Evolutionary conservation across 164 flowering plant species (phyloP).

Genomic region (Euptelea pleiosperma): DNA sequence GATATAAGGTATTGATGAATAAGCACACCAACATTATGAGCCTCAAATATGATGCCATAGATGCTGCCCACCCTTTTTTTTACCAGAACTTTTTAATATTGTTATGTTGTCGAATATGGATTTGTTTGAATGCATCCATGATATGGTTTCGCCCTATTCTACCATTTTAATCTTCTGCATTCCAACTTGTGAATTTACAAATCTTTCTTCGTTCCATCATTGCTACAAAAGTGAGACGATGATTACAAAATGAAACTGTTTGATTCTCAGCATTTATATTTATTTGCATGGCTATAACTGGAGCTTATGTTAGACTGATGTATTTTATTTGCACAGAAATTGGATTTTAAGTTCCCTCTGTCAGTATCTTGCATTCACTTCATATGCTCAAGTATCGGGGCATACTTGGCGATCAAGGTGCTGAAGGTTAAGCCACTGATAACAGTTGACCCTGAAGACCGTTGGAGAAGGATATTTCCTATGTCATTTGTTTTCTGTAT

Average conservation of each 20-base stretch:
- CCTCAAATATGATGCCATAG: too few relatives aligned
- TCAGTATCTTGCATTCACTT: slow-evolving; percentile 91
- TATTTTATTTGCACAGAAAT: slow-evolving; percentile 49
- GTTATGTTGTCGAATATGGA: too few relatives aligned
- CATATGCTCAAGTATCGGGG: slow-evolving; percentile 91
- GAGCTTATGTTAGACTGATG: slow-evolving; percentile 1
- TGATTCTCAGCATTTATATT: neutral
- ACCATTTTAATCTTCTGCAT: too few relatives aligned
- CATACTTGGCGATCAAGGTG: slow-evolving; percentile 75
- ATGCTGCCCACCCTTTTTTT: too few relatives aligned
- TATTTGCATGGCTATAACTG: neutral
- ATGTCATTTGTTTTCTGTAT: slow-evolving; percentile 98
- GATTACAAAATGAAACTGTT: neutral
- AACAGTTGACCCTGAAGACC: slow-evolving; percentile 85
- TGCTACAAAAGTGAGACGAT: neutral
- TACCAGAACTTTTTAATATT: too few relatives aligned
- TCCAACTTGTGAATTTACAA: too few relatives aligned
- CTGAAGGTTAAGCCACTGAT: slow-evolving; percentile 89
- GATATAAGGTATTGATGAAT: too few relatives aligned
- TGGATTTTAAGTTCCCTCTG: slow-evolving; percentile 92
- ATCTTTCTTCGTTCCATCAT: neutral
- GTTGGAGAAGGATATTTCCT: slow-evolving; percentile 96
- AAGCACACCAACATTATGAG: too few relatives aligned
- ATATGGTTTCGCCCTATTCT: too few relatives aligned
- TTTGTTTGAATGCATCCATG: too few relatives aligned